Conservation (phyloP, 225 moss, liverwort and hornwort species). For the Sphagnum tenellum region DNA sequence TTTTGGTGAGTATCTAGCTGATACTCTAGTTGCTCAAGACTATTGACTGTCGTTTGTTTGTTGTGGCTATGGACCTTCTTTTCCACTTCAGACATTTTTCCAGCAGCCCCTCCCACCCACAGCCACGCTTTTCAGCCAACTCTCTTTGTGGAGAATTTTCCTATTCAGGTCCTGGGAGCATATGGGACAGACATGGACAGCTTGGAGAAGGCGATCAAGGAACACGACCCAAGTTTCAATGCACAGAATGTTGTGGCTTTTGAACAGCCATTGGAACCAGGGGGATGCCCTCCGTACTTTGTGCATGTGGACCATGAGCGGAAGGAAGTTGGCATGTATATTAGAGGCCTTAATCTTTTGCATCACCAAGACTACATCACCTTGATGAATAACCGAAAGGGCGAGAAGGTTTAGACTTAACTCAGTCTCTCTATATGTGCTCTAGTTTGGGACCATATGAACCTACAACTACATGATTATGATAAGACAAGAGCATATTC, state of each 20-base stretch:
- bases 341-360: conserved; percentile 71
- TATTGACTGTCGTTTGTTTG: too few species aligned
- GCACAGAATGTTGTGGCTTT: conserved; percentile 40
- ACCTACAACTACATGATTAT: too few species aligned
- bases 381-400: conserved; percentile 54
- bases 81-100: too few species aligned
- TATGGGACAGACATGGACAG: conserved; percentile 44
- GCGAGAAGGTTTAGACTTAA: conserved; percentile 35
- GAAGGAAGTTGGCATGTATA: conserved; percentile 61
- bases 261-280: conserved; percentile 23
- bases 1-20: conserved; percentile 11
- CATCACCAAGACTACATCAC: conserved; percentile 41
- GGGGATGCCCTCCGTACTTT: conserved; percentile 63
- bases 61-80: too few species aligned
- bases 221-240: conserved; percentile 40
- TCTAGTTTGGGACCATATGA: too few species aligned
- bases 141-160: too few species aligned
- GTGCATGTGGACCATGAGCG: conserved; percentile 44
- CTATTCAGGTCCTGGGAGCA: conserved; percentile 42
- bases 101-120: too few species aligned
- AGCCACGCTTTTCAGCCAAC: too few species aligned
- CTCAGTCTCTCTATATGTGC: too few species aligned
- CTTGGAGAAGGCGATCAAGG: conserved; percentile 43
- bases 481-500: too few species aligned
- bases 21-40: too few species aligned